These are phyloP conservation scores for Syncephalastrum monosporum DNA, from an alignment of 371 early-diverging fungal genomes.

Conservation along the genomic window DNA sequence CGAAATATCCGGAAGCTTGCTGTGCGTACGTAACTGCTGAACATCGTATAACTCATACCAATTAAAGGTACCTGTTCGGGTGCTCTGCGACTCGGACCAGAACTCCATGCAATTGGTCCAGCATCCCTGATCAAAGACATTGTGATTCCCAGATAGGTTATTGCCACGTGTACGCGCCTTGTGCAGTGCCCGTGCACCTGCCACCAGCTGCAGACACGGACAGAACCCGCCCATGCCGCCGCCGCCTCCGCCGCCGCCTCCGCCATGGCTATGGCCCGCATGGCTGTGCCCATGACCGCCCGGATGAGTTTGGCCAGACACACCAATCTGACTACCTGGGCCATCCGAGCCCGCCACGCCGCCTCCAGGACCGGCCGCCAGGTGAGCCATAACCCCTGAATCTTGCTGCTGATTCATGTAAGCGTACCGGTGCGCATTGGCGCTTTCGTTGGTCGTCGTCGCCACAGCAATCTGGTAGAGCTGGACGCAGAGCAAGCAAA, in stretches of 20 bases:
- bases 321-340: background rate
- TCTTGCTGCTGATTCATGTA: conserved; percentile 47
- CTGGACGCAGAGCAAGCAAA: conserved; percentile 74
- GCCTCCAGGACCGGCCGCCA: conserved; percentile 33
- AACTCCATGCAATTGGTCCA: conserved; percentile 79
- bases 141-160: conserved; percentile 11
- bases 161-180: conserved; percentile 18
- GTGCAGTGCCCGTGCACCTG: conserved; percentile 46
- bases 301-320: background rate
- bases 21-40: conserved; percentile 17
- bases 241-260: background rate
- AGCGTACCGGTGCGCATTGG: conserved; percentile 65
- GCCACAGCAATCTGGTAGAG: conserved; percentile 74
- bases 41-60: conserved; percentile 62
- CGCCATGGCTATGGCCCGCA: conserved; percentile 4
- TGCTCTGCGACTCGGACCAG: conserved; percentile 65
- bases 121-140: conserved; percentile 72
- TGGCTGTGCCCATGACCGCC: conserved; percentile 18
- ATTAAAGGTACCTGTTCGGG: conserved; percentile 50
- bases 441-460: conserved; percentile 89
- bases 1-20: too few species aligned
- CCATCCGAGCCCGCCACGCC: conserved; percentile 18
- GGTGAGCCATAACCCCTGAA: conserved; percentile 31
- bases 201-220: conserved; percentile 46
- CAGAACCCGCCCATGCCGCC: conserved; percentile 22